These are phyloP conservation scores for Circinella umbellata DNA, from an alignment of 371 early-diverging fungal species.

Conservation along the genomic window DNA sequence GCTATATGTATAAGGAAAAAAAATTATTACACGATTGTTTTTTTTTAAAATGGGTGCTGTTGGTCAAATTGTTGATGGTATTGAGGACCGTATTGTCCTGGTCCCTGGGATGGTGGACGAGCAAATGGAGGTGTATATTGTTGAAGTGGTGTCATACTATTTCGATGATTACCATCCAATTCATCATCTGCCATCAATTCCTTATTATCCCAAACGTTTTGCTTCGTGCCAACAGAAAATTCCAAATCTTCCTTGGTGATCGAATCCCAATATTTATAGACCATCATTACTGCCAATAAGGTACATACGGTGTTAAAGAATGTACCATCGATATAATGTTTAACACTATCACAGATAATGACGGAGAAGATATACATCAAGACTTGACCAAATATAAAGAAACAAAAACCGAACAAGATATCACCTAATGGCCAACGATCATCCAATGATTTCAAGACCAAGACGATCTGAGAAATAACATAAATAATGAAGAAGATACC, in stretches of 20 bases:
- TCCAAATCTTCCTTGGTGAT: slow-evolving; percentile 98
- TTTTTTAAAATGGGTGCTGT: background rate
- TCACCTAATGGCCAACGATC: slow-evolving; percentile 97
- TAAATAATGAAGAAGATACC: slow-evolving; percentile 84
- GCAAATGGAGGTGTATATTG: slow-evolving; percentile 17
- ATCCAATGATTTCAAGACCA: slow-evolving; percentile 94
- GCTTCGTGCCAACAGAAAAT: slow-evolving; percentile 91
- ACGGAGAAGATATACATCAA: slow-evolving; percentile 79
- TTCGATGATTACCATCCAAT: slow-evolving; percentile 20
- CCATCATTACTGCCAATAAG: slow-evolving; percentile 97
- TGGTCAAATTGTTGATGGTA: slow-evolving; percentile 27
- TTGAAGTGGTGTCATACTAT: slow-evolving; percentile 29
- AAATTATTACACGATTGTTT: background rate
- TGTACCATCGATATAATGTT: slow-evolving; percentile 96
- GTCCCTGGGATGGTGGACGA: slow-evolving; percentile 17
- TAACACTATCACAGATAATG: slow-evolving; percentile 82
- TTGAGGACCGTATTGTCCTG: slow-evolving; percentile 31
- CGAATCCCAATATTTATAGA: slow-evolving; percentile 99
- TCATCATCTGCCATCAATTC: slow-evolving; percentile 73
- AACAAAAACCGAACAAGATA: slow-evolving; percentile 86
- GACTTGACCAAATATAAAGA: slow-evolving; percentile 88
- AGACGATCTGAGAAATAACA: slow-evolving; percentile 86
- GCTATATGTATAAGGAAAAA: background rate
- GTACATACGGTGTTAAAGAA: slow-evolving; percentile 94
- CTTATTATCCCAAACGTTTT: slow-evolving; percentile 93